A percentile compares a stretch with the other conserved stretches of the same genome.
Conservation (phyloP, 2,329 filamentous ascomycete genomes). For the Fusarium musae region DNA sequence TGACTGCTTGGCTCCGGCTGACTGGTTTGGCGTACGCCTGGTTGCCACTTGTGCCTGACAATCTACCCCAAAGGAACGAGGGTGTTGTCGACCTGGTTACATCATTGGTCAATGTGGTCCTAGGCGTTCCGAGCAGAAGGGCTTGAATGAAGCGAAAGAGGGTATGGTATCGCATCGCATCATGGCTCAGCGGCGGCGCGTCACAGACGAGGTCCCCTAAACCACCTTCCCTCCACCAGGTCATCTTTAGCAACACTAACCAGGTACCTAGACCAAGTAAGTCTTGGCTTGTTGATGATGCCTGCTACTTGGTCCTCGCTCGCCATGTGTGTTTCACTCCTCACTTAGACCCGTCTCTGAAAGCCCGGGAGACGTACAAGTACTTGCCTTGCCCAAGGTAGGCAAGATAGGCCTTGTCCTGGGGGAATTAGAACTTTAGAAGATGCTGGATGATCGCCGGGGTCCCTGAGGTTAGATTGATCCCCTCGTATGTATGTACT, state of each 20-base stretch:
- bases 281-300: neutral
- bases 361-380: neutral
- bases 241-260: neutral
- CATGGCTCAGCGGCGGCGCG: constrained; percentile 27
- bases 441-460: constrained; percentile 27
- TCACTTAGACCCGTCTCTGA: neutral
- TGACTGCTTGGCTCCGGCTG: constrained; percentile 16
- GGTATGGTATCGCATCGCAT: constrained; percentile 7
- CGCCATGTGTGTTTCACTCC: constrained; percentile 20
- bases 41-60: constrained; percentile 33
- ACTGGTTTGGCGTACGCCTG: constrained; percentile 36
- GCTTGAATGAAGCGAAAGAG: constrained; percentile 24
- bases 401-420: neutral
- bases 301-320: constrained; percentile 9
- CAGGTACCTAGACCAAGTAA: neutral
- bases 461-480: constrained; percentile 12
- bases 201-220: constrained; percentile 26
- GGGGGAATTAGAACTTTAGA: neutral
- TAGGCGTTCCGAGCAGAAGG: neutral
- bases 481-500: neutral
- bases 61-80: constrained; percentile 30
- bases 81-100: neutral
- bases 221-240: constrained; percentile 7
- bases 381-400: neutral
- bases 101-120: constrained; percentile 5